Conservation (phyloP, 441 rosid species). For the Pelargonium myrrhifolium region DNA sequence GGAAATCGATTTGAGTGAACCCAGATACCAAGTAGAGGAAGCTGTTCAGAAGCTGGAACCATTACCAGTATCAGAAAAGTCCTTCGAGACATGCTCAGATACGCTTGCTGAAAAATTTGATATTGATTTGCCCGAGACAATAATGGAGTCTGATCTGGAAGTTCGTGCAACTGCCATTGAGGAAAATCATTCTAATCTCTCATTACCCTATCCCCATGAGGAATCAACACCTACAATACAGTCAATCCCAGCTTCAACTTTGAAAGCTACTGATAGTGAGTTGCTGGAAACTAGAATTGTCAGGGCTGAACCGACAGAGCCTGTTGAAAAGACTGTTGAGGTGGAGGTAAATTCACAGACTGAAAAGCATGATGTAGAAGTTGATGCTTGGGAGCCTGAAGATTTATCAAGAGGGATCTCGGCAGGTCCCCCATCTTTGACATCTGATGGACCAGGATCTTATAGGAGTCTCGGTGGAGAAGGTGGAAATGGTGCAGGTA, state of each 20-base stretch:
- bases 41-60: constrained; percentile 29
- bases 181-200: constrained; percentile 30
- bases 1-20: constrained; percentile 33
- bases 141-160: constrained; percentile 51
- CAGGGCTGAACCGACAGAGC: constrained; percentile 32
- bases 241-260: constrained; percentile 21
- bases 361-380: constrained; percentile 57
- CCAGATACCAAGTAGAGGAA: constrained; percentile 32
- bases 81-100: constrained; percentile 35
- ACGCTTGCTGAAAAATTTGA: constrained; percentile 30
- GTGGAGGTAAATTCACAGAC: constrained; percentile 32
- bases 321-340: constrained; percentile 48
- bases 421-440: constrained; percentile 34
- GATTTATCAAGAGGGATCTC: constrained; percentile 45
- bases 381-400: constrained; percentile 59
- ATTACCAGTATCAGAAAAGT: constrained; percentile 22
- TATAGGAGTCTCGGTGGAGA: constrained; percentile 72
- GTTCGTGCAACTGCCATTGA: constrained; percentile 29
- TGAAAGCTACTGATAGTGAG: constrained; percentile 29
- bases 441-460: constrained; percentile 75
- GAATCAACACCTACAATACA: constrained; percentile 26
- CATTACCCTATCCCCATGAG: constrained; percentile 20
- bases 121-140: constrained; percentile 44
- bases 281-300: constrained; percentile 28
- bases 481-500: constrained; percentile 77